These are phyloP conservation scores for Phytophthora pistaciae DNA, from an alignment of 352 stramenopile species.

Conservation along the genomic window DNA sequence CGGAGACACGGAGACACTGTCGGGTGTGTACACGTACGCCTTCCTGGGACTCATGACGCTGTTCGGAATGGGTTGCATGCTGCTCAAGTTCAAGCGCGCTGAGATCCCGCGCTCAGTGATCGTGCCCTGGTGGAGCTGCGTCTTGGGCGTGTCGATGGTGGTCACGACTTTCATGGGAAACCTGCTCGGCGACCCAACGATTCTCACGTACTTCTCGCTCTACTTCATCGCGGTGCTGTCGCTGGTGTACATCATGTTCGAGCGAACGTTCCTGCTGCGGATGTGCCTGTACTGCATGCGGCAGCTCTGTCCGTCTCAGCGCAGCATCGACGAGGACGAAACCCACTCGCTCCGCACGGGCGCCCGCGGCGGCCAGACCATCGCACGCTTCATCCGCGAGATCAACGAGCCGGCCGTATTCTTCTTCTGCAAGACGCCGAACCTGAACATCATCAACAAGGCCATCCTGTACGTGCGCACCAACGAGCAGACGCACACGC, in stretches of 20 bases:
- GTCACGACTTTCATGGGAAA: conserved; percentile 88
- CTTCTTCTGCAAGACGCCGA: conserved; percentile 94
- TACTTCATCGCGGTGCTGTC: conserved; percentile 87
- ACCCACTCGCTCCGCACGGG: conserved; percentile 74
- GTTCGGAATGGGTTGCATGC: conserved; percentile 93
- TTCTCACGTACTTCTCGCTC: conserved; percentile 91
- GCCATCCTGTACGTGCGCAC: conserved; percentile 95
- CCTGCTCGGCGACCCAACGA: conserved; percentile 84
- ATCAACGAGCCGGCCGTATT: conserved; percentile 94
- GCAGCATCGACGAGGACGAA: conserved; percentile 44
- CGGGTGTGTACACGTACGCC: conserved; percentile 96
- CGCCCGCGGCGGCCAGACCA: conserved; percentile 85
- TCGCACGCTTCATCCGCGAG: conserved; percentile 83
- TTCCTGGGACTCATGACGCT: conserved; percentile 96
- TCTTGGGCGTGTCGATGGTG: conserved; percentile 86
- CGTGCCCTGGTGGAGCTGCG: conserved; percentile 89
- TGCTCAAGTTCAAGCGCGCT: conserved; percentile 96
- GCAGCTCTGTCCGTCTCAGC: conserved; percentile 77
- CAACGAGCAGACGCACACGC: conserved; percentile 93
- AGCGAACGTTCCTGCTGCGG: conserved; percentile 88
- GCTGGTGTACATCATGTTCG: conserved; percentile 91
- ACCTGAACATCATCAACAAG: conserved; percentile 96
- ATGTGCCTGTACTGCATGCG: conserved; percentile 85
- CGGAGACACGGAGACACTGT: conserved; percentile 92
- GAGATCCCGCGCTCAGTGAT: conserved; percentile 89